A percentile compares a stretch with the other conserved stretches of the same genome.
These are phyloP conservation scores for Raphanus raphanistrum DNA, from an alignment of 345 rosid genomes.

Conservation along the genomic window DNA sequence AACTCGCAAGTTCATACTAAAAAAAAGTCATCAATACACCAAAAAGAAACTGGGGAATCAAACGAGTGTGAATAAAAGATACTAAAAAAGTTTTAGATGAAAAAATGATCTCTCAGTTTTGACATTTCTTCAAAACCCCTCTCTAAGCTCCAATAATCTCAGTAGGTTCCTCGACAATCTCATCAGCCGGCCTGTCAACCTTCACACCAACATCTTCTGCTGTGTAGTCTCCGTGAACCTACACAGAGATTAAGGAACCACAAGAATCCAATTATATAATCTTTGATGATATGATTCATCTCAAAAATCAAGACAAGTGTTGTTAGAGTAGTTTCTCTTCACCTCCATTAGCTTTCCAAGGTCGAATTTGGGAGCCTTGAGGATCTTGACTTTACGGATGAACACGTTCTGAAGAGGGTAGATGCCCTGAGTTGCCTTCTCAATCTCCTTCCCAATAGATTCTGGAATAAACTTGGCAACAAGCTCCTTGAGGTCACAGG, in stretches of 20 bases:
- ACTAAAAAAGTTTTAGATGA: background rate
- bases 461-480: constrained; percentile 84
- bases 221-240: constrained; percentile 86
- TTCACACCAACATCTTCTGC: constrained; percentile 78
- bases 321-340: background rate
- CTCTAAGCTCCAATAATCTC: constrained; percentile 58
- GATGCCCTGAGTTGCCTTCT: constrained; percentile 74
- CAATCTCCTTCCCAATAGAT: constrained; percentile 84
- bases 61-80: background rate
- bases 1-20: constrained; percentile 21
- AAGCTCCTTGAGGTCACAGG: constrained; percentile 83
- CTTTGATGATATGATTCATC: background rate
- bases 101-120: background rate
- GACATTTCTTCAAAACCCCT: constrained; percentile 15
- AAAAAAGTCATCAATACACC: constrained; percentile 17
- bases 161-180: constrained; percentile 56
- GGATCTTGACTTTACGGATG: constrained; percentile 89
- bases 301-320: background rate
- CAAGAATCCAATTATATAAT: background rate
- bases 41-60: background rate
- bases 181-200: constrained; percentile 83
- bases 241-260: background rate
- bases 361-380: constrained; percentile 95
- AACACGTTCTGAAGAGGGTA: constrained; percentile 89
- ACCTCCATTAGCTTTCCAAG: constrained; percentile 98